Base-by-base conservation (phyloP, 1,284 basidiomycete species). In the Trichosporon asahii region DNA sequence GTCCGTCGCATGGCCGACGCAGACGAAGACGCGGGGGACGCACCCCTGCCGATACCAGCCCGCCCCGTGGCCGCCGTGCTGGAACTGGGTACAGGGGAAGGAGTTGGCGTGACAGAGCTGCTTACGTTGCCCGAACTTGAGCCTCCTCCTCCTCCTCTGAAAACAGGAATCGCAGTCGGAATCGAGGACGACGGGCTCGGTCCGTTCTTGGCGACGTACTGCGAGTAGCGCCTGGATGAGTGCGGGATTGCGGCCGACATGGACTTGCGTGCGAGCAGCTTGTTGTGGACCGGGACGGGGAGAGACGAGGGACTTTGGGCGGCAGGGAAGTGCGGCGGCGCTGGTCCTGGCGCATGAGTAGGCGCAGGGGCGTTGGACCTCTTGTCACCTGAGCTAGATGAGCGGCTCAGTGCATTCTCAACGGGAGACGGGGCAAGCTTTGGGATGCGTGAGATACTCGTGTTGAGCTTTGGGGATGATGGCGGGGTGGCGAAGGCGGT, bases 401-500 rank as follows among this genome's bases (percentile, higher is more conserved):
- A n/a, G 49, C 49, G 49, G 49, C 49, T 53, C 49, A 53, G 49
- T 12, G 23, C 27, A 31, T 61, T 18, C 9, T 31, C 29, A 31
- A 12, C 18, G 27, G 57, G 57, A 12, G 57, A 61, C 15, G 57
- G 18, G 4, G 57, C 57, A 18, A 61, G 29, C 15, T n/a, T 15
- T 11, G 57, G 57, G 15, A 61, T 61, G 57, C 57, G 57, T 15
- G 57, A 61, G 6, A 61, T 5, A 31, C 15, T 31, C 27, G 40
- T 44, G 55, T 60, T 31, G 57, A 61, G 57, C 18, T 61, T 61
- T 2, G 57, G 57, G 29, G 72, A 73, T 1, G 70, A 55, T 0
- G 72, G 72, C 21, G 72, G 72, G 7, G 72, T 73, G 29, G 68
- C 69, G 63, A 73, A 73, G 14, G 72, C 70, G 9, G 72, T 65